Conservation (phyloP, 1,284 basidiomycete species). For the Athelia psychrophila region DNA sequence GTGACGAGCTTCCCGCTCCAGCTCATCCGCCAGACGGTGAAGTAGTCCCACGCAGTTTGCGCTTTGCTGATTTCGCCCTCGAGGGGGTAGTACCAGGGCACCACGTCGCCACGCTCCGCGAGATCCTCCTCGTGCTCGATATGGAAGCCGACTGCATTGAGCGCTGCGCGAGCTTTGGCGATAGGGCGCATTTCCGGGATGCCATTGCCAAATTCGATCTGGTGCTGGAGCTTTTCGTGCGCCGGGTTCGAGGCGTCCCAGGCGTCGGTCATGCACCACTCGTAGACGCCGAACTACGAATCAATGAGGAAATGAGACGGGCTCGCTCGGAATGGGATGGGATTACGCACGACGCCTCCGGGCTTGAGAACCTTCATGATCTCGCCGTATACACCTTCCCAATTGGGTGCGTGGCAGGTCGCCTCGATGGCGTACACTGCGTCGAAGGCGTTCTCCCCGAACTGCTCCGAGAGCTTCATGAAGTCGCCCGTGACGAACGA, state of each 20-base stretch:
- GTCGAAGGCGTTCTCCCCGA: constrained; percentile 93
- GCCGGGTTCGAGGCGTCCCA: constrained; percentile 88
- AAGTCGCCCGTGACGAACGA: constrained; percentile 92
- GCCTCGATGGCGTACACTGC: constrained; percentile 99
- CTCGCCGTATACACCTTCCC: constrained; percentile 94
- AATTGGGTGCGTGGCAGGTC: constrained; percentile 93
- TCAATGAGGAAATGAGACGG: constrained; percentile 4
- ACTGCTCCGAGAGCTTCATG: constrained; percentile 92
- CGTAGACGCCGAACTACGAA: constrained; percentile 90
- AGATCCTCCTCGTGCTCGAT: constrained; percentile 94
- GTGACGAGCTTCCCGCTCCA: constrained; percentile 85
- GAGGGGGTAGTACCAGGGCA: constrained; percentile 96
- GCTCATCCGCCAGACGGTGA: constrained; percentile 89
- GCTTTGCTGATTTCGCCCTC: constrained; percentile 92
- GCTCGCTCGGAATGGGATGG: not conserved
- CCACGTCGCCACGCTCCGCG: constrained; percentile 77
- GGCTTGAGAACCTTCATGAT: constrained; percentile 96
- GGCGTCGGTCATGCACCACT: constrained; percentile 97
- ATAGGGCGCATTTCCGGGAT: constrained; percentile 97
- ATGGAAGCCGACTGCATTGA: constrained; percentile 85
- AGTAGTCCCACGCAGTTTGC: constrained; percentile 91
- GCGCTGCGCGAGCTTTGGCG: constrained; percentile 69
- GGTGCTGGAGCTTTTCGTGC: constrained; percentile 92
- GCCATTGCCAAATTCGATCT: constrained; percentile 91
- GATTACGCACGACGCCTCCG: constrained; percentile 80